phyloP scores from a whole-genome alignment of 2,329 filamentous ascomycete species.

The Colletotrichum noveboracense region DNA sequence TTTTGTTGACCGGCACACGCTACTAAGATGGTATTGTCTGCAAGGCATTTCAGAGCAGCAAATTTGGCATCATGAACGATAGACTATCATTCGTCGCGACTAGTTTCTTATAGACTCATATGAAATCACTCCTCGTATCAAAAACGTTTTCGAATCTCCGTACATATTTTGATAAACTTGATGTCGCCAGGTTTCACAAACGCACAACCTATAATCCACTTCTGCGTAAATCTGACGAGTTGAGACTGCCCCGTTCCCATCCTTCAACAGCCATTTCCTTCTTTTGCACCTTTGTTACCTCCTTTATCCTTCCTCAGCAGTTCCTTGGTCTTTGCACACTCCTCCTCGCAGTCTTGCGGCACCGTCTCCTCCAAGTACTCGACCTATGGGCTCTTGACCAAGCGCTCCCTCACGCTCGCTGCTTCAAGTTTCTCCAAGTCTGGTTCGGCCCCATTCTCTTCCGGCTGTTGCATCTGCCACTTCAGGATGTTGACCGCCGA shows the following conservation, averaged over 20 bases:
- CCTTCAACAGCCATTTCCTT: neutral
- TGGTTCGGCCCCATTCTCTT: neutral
- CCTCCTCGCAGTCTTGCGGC: neutral
- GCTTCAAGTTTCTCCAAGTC: neutral
- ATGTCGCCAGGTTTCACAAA: neutral
- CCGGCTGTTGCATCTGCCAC: neutral
- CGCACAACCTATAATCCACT: rapidly evolving
- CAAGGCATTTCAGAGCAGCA: neutral
- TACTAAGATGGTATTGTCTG: no score
- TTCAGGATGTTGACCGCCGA: neutral
- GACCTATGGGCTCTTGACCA: neutral
- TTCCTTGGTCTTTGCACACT: neutral
- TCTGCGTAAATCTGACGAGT: rapidly evolving
- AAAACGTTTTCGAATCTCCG: neutral
- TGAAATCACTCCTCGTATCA: neutral
- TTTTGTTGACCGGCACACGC: no score
- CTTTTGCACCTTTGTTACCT: neutral
- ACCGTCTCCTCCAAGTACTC: neutral
- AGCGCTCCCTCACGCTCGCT: neutral
- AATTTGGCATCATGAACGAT: neutral
- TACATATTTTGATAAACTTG: neutral
- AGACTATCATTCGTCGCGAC: neutral
- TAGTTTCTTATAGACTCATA: neutral
- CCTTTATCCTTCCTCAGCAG: neutral
- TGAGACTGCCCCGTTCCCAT: neutral